phyloP scores from a whole-genome alignment of 306 rosid species.

The Rosa lucieae region DNA sequence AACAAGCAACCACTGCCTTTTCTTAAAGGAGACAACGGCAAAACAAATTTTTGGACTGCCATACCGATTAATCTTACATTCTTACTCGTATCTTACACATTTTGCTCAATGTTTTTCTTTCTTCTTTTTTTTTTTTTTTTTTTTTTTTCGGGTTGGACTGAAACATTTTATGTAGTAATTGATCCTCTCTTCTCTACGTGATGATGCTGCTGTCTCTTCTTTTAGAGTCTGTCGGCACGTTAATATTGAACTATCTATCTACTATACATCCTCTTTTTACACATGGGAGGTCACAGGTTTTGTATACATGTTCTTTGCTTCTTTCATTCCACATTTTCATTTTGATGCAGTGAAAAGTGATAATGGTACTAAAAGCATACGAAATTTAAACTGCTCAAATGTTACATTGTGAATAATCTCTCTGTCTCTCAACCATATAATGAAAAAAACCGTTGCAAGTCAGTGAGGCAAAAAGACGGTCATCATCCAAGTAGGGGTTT shows the following conservation, averaged over 20 bases:
- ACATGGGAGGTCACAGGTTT: background rate
- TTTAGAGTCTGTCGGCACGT: no score
- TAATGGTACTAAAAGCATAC: background rate
- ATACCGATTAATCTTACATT: background rate
- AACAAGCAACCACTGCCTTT: background rate
- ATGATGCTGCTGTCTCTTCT: no score
- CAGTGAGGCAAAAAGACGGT: conserved; percentile 8
- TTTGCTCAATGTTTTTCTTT: no score
- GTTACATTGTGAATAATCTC: conserved; percentile 13
- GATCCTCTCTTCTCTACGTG: no score
- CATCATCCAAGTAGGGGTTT: background rate
- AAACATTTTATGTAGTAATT: no score
- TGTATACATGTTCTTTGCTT: background rate
- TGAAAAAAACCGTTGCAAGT: conserved; percentile 22
- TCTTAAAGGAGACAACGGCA: background rate
- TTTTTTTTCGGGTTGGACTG: no score
- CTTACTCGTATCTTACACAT: background rate
- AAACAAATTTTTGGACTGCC: background rate
- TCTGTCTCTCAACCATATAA: conserved; percentile 6
- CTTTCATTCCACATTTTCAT: background rate
- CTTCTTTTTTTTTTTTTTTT: no score
- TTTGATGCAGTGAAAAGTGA: background rate
- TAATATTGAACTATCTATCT: no score
- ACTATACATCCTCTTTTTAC: no score
- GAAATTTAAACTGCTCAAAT: conserved; percentile 9